Percentiles rank a stretch among this genome's conserved stretches.
Conservation (phyloP, 2,329 filamentous ascomycete species). For the Pseudogymnoascus sp. region DNA sequence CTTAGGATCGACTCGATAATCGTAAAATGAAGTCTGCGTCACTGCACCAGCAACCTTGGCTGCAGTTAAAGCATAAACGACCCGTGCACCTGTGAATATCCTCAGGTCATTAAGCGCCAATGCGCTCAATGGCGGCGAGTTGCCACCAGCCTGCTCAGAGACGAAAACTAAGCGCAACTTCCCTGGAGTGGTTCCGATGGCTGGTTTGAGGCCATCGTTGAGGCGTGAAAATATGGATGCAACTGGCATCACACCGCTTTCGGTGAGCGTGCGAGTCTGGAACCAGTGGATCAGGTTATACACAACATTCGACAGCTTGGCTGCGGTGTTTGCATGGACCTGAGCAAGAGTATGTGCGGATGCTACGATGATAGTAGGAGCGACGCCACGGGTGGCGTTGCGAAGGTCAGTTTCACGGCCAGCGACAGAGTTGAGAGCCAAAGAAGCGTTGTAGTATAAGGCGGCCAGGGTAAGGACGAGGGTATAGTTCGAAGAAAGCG, state of each 20-base stretch:
- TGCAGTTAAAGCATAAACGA: slow-evolving; percentile 79
- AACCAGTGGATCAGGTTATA: slow-evolving; percentile 63
- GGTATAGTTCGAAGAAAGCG: slow-evolving; percentile 70
- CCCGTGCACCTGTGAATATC: slow-evolving; percentile 68
- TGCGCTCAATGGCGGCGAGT: slow-evolving; percentile 57
- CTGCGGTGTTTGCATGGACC: slow-evolving; percentile 55
- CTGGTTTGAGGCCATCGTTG: slow-evolving; percentile 51
- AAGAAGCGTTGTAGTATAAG: slow-evolving; percentile 73
- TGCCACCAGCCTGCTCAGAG: slow-evolving; percentile 61
- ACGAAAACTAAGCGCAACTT: slow-evolving; percentile 76
- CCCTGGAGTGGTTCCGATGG: slow-evolving; percentile 54
- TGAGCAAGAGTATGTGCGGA: slow-evolving; percentile 65
- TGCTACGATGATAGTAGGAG: slow-evolving; percentile 75
- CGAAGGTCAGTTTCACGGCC: slow-evolving; percentile 63
- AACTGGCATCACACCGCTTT: slow-evolving; percentile 66
- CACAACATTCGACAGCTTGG: slow-evolving; percentile 53
- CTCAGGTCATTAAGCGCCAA: slow-evolving; percentile 70
- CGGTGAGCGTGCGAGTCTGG: slow-evolving; percentile 59
- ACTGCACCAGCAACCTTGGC: slow-evolving; percentile 80
- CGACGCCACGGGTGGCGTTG: slow-evolving; percentile 63
- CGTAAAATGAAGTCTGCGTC: slow-evolving; percentile 79
- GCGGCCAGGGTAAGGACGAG: slow-evolving; percentile 74
- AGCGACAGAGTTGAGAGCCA: slow-evolving; percentile 84
- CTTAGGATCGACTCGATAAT: slow-evolving; percentile 59
- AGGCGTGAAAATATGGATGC: slow-evolving; percentile 55